phyloP scores from a whole-genome alignment of 768 basidiomycete species.

The Lentinula sp. region DNA sequence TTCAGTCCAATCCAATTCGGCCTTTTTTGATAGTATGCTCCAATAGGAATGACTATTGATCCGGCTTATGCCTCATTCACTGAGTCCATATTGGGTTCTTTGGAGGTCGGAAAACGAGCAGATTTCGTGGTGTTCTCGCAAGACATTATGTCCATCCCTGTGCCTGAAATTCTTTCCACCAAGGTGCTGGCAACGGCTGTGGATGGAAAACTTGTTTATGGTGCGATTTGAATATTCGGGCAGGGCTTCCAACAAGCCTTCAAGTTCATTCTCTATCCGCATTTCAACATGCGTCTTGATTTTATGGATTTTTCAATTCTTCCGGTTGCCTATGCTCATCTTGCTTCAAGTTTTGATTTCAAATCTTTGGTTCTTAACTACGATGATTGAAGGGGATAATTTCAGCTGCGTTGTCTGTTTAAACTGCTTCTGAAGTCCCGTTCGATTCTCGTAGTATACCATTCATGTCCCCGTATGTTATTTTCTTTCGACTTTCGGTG shows the following conservation, averaged over 20 bases:
- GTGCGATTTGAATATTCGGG: slow-evolving; percentile 11
- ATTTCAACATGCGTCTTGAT: background rate
- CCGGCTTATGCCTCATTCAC: slow-evolving; percentile 86
- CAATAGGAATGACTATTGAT: slow-evolving; percentile 77
- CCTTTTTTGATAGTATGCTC: background rate
- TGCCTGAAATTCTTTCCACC: slow-evolving; percentile 55
- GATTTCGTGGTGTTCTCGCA: slow-evolving; percentile 83
- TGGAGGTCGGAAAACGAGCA: slow-evolving; percentile 72
- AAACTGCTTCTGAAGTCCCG: background rate
- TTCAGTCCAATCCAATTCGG: background rate
- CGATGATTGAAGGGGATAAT: background rate
- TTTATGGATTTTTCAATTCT: background rate
- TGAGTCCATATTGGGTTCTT: slow-evolving; percentile 67
- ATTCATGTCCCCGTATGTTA: background rate
- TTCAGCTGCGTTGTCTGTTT: no score
- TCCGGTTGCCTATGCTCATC: no score
- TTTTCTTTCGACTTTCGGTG: background rate
- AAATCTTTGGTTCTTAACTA: no score
- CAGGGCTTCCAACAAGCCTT: slow-evolving; percentile 9
- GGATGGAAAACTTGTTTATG: slow-evolving; percentile 55
- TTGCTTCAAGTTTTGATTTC: no score
- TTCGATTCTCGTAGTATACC: background rate
- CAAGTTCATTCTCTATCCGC: background rate
- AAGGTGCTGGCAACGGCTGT: slow-evolving; percentile 72
- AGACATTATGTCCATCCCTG: slow-evolving; percentile 70